These are phyloP conservation scores for Jackrogersella minutella DNA, from an alignment of 495 filamentous ascomycete species.

Conservation along the genomic window DNA sequence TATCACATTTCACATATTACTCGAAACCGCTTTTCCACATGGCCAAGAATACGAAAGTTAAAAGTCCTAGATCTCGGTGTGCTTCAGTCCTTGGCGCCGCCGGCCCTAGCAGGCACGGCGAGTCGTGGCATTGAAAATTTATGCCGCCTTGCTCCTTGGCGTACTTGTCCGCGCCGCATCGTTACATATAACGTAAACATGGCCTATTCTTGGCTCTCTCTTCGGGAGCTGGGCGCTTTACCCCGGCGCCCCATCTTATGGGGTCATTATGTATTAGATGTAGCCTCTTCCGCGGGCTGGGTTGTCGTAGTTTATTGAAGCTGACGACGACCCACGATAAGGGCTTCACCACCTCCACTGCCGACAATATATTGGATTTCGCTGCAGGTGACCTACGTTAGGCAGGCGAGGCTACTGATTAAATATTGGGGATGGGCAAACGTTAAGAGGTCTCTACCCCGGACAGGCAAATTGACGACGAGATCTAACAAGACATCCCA, in stretches of 20 bases:
- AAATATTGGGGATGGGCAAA: neutral
- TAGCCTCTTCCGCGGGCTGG: neutral
- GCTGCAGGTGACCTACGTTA: neutral
- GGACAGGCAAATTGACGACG: slow-evolving; percentile 22
- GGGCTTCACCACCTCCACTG: neutral
- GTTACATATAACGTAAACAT: neutral
- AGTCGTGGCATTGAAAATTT: slow-evolving; percentile 26
- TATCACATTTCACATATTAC: neutral
- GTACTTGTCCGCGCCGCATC: slow-evolving; percentile 14
- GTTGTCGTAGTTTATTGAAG: neutral
- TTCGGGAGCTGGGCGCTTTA: slow-evolving; percentile 29
- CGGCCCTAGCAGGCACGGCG: slow-evolving; percentile 8
- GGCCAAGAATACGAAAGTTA: neutral
- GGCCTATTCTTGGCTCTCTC: slow-evolving; percentile 25
- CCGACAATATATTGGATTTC: neutral
- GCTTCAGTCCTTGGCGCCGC: slow-evolving; percentile 17
- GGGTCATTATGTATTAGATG: neutral
- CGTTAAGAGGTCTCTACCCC: neutral
- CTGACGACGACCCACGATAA: neutral
- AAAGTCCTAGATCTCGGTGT: slow-evolving; percentile 3
- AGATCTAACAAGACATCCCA: slow-evolving; percentile 32
- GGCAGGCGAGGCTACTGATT: slow-evolving; percentile 9
- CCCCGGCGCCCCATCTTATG: neutral
- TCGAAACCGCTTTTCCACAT: neutral
- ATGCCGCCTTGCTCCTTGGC: slow-evolving; percentile 26